Evolutionary conservation across 306 rosid genomes (phyloP).

Genomic region (Casuarina equisetifolia): DNA sequence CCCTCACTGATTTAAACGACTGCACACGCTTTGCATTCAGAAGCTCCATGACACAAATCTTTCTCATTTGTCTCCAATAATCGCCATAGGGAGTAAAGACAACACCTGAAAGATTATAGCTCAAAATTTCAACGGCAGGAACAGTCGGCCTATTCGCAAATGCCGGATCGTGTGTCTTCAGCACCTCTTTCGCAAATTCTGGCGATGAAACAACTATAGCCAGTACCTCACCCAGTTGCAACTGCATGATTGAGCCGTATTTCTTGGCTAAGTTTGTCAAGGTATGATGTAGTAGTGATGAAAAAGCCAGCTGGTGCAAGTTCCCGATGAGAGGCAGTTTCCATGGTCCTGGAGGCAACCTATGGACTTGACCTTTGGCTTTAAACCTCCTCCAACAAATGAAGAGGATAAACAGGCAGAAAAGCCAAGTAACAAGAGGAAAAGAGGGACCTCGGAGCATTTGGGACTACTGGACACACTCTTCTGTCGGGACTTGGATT

Average conservation of each 20-base stretch:
- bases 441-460: background rate
- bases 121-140: background rate
- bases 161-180: background rate
- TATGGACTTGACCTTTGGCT: background rate
- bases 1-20: constrained; percentile 10
- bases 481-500: background rate
- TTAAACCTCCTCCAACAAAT: background rate
- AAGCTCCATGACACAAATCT: background rate
- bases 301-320: constrained; percentile 19
- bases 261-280: background rate
- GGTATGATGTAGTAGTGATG: constrained; percentile 7
- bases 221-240: constrained; percentile 4
- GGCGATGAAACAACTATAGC: constrained; percentile 15
- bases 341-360: constrained; percentile 17
- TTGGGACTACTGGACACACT: background rate
- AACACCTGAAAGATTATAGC: background rate
- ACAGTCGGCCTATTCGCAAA: background rate
- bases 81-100: constrained; percentile 23
- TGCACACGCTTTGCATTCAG: constrained; percentile 14
- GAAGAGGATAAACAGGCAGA: background rate
- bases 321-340: constrained; percentile 22
- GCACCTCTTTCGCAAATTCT: constrained; percentile 8
- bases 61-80: constrained; percentile 19
- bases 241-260: constrained; percentile 15
- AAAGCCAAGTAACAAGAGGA: background rate